Evolutionary conservation across 495 filamentous ascomycete species (phyloP).

Genomic region (Lepidopterella palustris): DNA sequence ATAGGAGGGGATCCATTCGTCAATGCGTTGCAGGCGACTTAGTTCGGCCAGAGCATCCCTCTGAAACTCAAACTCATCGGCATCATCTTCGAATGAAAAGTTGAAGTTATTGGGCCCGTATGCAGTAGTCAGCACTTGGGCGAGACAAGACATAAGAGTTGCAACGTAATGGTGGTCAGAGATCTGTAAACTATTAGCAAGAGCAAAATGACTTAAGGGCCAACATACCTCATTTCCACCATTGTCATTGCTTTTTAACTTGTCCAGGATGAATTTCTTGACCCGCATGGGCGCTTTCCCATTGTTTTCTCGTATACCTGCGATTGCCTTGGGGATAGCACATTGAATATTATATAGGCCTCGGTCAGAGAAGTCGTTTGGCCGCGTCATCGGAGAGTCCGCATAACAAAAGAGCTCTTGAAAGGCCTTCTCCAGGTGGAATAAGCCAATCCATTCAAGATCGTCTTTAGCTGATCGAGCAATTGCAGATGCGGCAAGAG

Average conservation of each 20-base stretch:
- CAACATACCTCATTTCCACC: conserved; percentile 61
- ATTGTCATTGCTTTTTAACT: conserved; percentile 90
- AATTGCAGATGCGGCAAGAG: conserved; percentile 68
- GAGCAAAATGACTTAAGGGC: conserved; percentile 7
- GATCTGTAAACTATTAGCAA: neutral
- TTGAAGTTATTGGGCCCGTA: conserved; percentile 35
- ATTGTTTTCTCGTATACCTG: conserved; percentile 64
- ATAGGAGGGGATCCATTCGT: conserved; percentile 87
- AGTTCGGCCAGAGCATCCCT: conserved; percentile 73
- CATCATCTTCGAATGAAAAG: conserved; percentile 46
- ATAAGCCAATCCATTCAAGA: conserved; percentile 70
- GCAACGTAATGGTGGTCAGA: conserved; percentile 80
- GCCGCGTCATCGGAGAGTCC: conserved; percentile 62
- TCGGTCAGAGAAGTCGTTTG: conserved; percentile 86
- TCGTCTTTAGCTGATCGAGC: conserved; percentile 63
- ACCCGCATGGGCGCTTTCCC: conserved; percentile 70
- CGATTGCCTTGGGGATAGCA: conserved; percentile 70
- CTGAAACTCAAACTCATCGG: conserved; percentile 50
- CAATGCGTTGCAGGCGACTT: conserved; percentile 81
- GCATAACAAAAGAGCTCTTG: conserved; percentile 81
- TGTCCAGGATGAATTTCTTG: conserved; percentile 75
- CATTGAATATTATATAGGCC: conserved; percentile 74
- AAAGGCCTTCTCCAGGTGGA: conserved; percentile 77
- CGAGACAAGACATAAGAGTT: conserved; percentile 69
- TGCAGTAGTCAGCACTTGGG: conserved; percentile 54